Evolutionary conservation across 2,329 filamentous ascomycete species (phyloP), one percentile per base, ranked within the genome.

Genomic region (Cylindrodendrum hubeiense): DNA sequence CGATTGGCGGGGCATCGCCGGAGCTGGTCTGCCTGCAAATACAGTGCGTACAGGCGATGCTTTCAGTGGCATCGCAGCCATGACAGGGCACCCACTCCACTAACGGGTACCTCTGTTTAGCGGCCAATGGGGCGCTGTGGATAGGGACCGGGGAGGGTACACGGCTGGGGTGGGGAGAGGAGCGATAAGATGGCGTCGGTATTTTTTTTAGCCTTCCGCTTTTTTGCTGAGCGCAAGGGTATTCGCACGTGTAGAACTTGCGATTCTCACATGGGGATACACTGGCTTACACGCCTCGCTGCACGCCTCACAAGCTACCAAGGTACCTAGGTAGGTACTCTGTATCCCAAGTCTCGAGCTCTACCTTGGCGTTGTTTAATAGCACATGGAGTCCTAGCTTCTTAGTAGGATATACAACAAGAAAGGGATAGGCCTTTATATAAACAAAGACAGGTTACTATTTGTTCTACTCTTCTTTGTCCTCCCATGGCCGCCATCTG

Each of bases 41-140:
- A 21, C 34, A 30, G 34, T 39, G 51, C 22, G 22, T 41, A 41
- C 34, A 41, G 49, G 33, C 24, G 5, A 50, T 44, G 39, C 39
- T 12, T 12, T 33, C 47, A 55, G 52, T 55, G 52, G 17, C 24
- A 30, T 43, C 22, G 39, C 24, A 55, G 39, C 10, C 39, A 46
- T 44, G 52, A 55, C 39, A 55, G 26, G 41, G 41, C 43, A 21
- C 8, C 28, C 15, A 39, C 13, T 30, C 13, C 26, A 28, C 37
- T 43, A 55, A 22, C 26, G 55, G 28, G 55, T 26, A 21, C 55
- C 33, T 44, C 21, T 50, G 47, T 59, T 30, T 33, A 52, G 47
- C 21, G 47, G 30, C 57, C 34, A 52, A 60, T 60, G 26, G 47
- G 19, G 39, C 6, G 39, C 21, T 33, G 19, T n/a, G 5, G 17